Base-by-base conservation (phyloP, 345 rosid genomes). In the Eucalyptus paniculata region DNA sequence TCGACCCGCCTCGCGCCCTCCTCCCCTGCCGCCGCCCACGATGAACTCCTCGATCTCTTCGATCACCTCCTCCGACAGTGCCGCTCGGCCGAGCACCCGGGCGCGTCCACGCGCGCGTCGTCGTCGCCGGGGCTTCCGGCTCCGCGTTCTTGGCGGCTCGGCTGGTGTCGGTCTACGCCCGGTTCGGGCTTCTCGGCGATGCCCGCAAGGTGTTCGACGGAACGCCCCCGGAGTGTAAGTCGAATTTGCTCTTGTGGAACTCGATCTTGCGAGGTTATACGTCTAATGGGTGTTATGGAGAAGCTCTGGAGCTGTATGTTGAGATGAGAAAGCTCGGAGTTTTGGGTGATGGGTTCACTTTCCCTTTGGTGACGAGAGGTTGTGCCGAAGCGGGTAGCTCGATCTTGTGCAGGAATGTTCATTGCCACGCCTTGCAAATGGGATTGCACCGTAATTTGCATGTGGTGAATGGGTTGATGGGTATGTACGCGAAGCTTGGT, bases 111-210 rank as follows among this genome's bases (percentile, higher is more conserved):
- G 86, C 94, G 32, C 94, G 91, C 88, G 49, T 92, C 88, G 88
- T 93, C 72, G 28, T 92, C 89, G 90, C 93, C 6, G 94, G 93
- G 58, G 37, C 87, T 9, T 88, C 65, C 90, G 21, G 87, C 51
- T 93, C 94, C 18, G 95, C 92, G 40, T 94, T 96, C 94, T 53
- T 95, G 94, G 92, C 92, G n/a, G 93, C 96, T n/a, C 92, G 94
- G 82, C 14, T 95, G 42, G 87, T 95, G 17, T 93, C 96, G 26
- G 89, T 89, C 28, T 97, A 95, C 89, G 89, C 94, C 60, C 92
- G 93, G 32, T 93, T 92, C 8, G 96, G 96, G 30, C 90, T 85
- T 28, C 60, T 95, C 15, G 87, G 42, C 47, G 88, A 91, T 89
- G 96, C 97, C 9, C 93, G 91, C 34, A 92, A 90, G n/a, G 94